Percentiles rank a stretch among this genome's conserved stretches.
phyloP scores from a whole-genome alignment of 495 filamentous ascomycete genomes.

The Parathielavia appendiculata region DNA sequence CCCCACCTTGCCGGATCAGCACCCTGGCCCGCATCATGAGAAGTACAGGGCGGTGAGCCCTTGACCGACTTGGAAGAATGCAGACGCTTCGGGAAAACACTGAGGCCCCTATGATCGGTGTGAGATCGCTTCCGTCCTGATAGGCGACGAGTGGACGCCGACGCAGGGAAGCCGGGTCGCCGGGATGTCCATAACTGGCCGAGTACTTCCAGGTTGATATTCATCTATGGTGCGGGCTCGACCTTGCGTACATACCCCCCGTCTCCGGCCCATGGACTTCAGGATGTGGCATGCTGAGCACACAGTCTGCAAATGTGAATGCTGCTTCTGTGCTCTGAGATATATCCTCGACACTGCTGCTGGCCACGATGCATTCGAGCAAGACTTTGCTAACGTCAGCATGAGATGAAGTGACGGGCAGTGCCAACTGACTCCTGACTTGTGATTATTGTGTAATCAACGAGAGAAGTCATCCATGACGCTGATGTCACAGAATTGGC shows the following conservation, averaged over 20 bases:
- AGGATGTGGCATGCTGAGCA: not conserved
- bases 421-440: not conserved
- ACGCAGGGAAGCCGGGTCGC: conserved; percentile 15
- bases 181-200: not conserved
- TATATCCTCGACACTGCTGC: not conserved
- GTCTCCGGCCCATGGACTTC: not conserved
- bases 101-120: conserved; percentile 20
- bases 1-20: conserved; percentile 5
- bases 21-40: conserved; percentile 14
- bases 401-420: not conserved
- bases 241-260: not conserved
- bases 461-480: not conserved
- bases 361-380: not conserved
- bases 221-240: not conserved
- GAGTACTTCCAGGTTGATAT: not conserved
- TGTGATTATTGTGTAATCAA: not conserved
- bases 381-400: no score
- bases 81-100: conserved; percentile 23
- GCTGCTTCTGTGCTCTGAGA: not conserved
- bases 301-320: not conserved
- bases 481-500: not conserved
- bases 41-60: conserved; percentile 26
- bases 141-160: conserved; percentile 12
- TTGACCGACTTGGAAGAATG: conserved; percentile 13
- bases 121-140: conserved; percentile 11